Evolutionary conservation across 2,329 filamentous ascomycete genomes (phyloP).

Genomic region (Pseudofabraea citricarpa): DNA sequence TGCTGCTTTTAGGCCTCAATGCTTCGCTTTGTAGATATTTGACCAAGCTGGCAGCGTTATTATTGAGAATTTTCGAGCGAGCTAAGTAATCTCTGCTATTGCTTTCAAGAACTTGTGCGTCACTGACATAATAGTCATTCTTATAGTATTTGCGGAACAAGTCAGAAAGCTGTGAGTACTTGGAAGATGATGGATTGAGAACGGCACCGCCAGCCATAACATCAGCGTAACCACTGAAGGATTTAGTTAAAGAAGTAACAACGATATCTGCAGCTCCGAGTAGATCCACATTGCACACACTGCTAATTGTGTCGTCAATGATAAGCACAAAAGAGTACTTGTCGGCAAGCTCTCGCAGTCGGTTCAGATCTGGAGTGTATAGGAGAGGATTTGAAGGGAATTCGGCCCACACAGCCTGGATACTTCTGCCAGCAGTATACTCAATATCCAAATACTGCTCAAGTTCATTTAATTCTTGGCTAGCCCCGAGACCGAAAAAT

Average conservation of each 20-base stretch:
- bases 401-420: constrained; percentile 46
- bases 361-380: constrained; percentile 34
- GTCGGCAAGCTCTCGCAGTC: constrained; percentile 36
- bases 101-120: constrained; percentile 39
- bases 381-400: constrained; percentile 43
- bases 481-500: constrained; percentile 41
- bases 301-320: constrained; percentile 32
- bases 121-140: constrained; percentile 43
- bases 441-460: constrained; percentile 37
- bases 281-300: constrained; percentile 38
- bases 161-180: constrained; percentile 34
- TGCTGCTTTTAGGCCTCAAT: constrained; percentile 16
- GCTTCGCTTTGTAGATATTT: constrained; percentile 29
- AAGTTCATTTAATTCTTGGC: constrained; percentile 36
- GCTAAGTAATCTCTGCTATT: constrained; percentile 41
- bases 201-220: constrained; percentile 47
- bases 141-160: constrained; percentile 24
- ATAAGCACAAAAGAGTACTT: constrained; percentile 26
- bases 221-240: constrained; percentile 51
- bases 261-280: constrained; percentile 43
- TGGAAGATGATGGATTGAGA: constrained; percentile 41
- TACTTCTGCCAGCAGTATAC: constrained; percentile 25
- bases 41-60: constrained; percentile 39
- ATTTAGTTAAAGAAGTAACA: constrained; percentile 51
- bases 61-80: constrained; percentile 35